These are phyloP conservation scores for Neurospora sp. DNA, from an alignment of 495 filamentous ascomycete species.

Conservation along the genomic window DNA sequence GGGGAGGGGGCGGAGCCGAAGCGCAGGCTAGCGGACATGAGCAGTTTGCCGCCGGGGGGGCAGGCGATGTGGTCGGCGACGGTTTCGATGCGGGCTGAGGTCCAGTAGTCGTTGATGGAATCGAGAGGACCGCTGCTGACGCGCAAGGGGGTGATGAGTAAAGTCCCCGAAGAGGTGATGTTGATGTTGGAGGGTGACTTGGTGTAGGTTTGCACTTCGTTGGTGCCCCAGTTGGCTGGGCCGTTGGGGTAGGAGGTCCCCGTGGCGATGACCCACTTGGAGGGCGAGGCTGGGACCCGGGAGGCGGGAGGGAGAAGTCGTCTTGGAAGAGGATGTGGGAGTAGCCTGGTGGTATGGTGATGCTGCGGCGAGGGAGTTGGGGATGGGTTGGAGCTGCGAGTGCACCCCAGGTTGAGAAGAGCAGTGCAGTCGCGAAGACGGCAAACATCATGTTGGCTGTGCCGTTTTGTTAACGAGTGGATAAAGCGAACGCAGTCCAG, in stretches of 20 bases:
- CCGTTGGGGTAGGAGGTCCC: conserved; percentile 25
- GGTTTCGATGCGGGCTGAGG: not conserved
- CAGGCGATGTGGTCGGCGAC: not conserved
- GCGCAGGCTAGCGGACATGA: not conserved
- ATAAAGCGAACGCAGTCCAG: not conserved
- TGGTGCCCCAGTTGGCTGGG: conserved; percentile 21
- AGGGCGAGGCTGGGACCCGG: not conserved
- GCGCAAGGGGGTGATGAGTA: not conserved
- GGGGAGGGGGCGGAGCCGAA: not conserved
- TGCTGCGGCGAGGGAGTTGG: not conserved
- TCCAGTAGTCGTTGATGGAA: not conserved
- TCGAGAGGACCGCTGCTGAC: not conserved
- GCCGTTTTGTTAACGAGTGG: not conserved
- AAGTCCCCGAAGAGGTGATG: conserved; percentile 6
- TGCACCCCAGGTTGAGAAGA: not conserved
- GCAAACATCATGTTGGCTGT: not conserved
- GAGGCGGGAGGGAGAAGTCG: conserved; percentile 5
- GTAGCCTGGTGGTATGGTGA: conserved; percentile 4
- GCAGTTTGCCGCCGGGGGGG: not conserved
- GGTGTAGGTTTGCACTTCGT: conserved; percentile 22
- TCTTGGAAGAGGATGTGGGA: conserved; percentile 7
- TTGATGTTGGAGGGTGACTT: conserved; percentile 14
- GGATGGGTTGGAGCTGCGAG: not conserved
- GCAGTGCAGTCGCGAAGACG: not conserved
- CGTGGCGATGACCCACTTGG: conserved; percentile 15